These are phyloP conservation scores for Paraconiothyrium sp. DNA, from an alignment of 2,329 filamentous ascomycete genomes.

Conservation along the genomic window DNA sequence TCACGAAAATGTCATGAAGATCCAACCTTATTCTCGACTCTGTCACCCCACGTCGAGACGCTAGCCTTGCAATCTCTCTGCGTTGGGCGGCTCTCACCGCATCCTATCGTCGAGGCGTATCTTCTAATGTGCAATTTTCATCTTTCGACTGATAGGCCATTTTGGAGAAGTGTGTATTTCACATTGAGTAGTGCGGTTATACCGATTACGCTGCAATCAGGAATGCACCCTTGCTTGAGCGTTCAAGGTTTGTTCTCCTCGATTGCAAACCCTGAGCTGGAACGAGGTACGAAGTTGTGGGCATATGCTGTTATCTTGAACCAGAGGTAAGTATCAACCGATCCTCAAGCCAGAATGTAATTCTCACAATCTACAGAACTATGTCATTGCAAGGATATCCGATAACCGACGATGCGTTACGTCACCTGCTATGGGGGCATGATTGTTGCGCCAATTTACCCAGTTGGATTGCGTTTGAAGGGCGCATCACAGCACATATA, in stretches of 20 bases:
- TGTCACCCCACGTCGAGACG: neutral
- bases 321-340: neutral
- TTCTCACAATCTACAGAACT: neutral
- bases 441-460: conserved; percentile 3
- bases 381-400: neutral
- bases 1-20: neutral
- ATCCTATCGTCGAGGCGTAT: conserved; percentile 5
- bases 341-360: neutral
- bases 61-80: conserved; percentile 2
- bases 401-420: neutral
- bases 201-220: neutral
- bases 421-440: neutral
- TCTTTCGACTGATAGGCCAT: neutral
- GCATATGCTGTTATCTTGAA: conserved; percentile 1
- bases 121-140: conserved; percentile 2
- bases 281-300: conserved; percentile 1
- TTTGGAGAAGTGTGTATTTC: neutral
- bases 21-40: neutral
- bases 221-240: conserved; percentile 1
- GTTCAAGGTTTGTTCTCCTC: neutral
- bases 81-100: neutral
- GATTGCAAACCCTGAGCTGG: neutral
- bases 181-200: neutral
- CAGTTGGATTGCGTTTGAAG: neutral
- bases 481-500: neutral